Percentiles rank a stretch among this genome's conserved stretches.
Evolutionary conservation across 2,329 filamentous ascomycete genomes (phyloP).

Genomic region (Ilyonectria sp.): DNA sequence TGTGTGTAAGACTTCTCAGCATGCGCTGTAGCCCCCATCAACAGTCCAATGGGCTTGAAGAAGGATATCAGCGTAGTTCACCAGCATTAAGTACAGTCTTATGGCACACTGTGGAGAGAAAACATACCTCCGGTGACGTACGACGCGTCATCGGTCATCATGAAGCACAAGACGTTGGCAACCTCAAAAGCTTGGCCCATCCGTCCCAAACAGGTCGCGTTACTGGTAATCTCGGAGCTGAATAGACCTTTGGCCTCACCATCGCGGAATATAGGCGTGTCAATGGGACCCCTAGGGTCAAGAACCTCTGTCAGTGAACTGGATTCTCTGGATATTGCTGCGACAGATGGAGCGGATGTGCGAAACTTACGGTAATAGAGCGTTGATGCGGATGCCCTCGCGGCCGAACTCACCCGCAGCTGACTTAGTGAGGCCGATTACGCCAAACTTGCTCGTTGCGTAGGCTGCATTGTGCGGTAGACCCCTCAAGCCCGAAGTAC

Average conservation of each 20-base stretch:
- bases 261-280: conserved; percentile 6
- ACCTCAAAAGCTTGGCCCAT: conserved; percentile 7
- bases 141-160: conserved; percentile 4
- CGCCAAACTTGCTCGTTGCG: conserved; percentile 8
- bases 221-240: neutral
- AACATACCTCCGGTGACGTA: conserved; percentile 15
- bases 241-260: conserved; percentile 10
- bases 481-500: conserved; percentile 1
- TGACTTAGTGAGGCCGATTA: conserved; percentile 5
- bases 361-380: neutral
- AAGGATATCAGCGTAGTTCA: neutral
- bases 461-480: conserved; percentile 7
- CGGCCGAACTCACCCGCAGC: conserved; percentile 5
- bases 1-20: too few species aligned
- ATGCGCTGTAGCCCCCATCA: neutral
- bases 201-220: neutral
- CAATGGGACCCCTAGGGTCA: conserved; percentile 1
- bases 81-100: neutral
- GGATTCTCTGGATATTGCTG: neutral
- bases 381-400: conserved; percentile 5
- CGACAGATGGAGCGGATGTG: neutral
- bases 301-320: neutral
- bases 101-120: neutral
- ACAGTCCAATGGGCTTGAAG: conserved; percentile 6
- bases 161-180: conserved; percentile 9